A percentile compares a stretch with the other conserved stretches of the same genome.
Conservation (phyloP, 129 eudicot species). For the Silybum marianum region DNA sequence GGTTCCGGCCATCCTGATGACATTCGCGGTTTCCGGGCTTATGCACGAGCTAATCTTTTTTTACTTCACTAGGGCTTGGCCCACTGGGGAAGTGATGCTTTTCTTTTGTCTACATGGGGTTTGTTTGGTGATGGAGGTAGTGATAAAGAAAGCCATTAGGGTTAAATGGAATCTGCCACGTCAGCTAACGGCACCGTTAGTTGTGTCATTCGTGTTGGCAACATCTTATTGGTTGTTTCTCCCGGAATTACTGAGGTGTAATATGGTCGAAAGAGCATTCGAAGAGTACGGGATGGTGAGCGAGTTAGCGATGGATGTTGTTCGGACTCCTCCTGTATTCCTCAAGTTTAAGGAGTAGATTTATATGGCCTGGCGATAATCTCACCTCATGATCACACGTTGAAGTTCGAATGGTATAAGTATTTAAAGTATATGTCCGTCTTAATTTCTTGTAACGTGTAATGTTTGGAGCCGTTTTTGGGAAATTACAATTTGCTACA, state of each 20-base stretch:
- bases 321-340: background rate
- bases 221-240: constrained; percentile 54
- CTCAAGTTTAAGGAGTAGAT: background rate
- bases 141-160: constrained; percentile 37
- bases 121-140: constrained; percentile 44
- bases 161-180: constrained; percentile 35
- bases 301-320: background rate
- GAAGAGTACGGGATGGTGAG: constrained; percentile 33
- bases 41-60: constrained; percentile 17
- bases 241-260: constrained; percentile 44
- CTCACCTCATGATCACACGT: no score
- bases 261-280: constrained; percentile 34
- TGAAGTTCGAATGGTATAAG: background rate
- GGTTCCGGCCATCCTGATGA: constrained; percentile 6
- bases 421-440: background rate
- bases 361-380: background rate
- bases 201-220: constrained; percentile 39
- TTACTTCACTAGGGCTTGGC: constrained; percentile 41
- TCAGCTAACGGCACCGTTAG: constrained; percentile 22
- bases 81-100: constrained; percentile 49
- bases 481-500: background rate
- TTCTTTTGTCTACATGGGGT: constrained; percentile 60
- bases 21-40: constrained; percentile 12
- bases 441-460: background rate
- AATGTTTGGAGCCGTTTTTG: background rate